Base-by-base conservation (phyloP, 2,329 filamentous ascomycete species). In the Stagonosporopsis cucurbitacearum region DNA sequence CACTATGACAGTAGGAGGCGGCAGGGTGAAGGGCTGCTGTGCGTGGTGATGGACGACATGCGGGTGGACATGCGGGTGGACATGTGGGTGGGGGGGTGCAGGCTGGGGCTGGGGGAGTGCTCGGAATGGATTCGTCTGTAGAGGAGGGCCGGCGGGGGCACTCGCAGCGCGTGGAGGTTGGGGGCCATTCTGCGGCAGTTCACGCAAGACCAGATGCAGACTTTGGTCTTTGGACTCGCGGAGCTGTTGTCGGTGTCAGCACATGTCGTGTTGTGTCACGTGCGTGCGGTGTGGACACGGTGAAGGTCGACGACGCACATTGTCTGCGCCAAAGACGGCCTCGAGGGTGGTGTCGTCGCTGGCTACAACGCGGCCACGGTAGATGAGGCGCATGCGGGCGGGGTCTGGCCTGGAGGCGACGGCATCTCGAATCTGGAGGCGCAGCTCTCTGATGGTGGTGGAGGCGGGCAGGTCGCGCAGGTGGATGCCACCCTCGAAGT, bases 341-440 rank as follows among this genome's bases (percentile, higher is more conserved):
- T 73, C 71, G 51, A 88, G 70, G 0, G 77, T 81, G 33, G 79
- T 78, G 20, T 75, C 72, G 55, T 83, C 78, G 59, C 82, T 77
- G 6, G 78, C 67, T 6, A 87, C 76, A 25, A 81, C 79, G 52
- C 81, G 78, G 19, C 86, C 86, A 45, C 79, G 75, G 62, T 86
- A 86, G 19, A 88, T 86, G 54, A 88, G 69, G 39, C 84, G 78
- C 73, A 87, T 85, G 39, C 76, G 72, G 37, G 75, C 75, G 5
- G 68, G 62, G 6, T 65, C 59, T 6, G 75, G 75, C 42, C 65
- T 65, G 2, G 69, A 70, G 35, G 81, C 76, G n/a, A 86, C 69
- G 9, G 76, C 71, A 54, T 80, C 66, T 42, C 80, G 77, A 51
- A 88, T 82, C 50, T 75, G 79, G 39, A 76, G 66, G 60, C 84